Conservation (phyloP, 2,329 filamentous ascomycete genomes). For the Phaeosphaeria sp. region DNA sequence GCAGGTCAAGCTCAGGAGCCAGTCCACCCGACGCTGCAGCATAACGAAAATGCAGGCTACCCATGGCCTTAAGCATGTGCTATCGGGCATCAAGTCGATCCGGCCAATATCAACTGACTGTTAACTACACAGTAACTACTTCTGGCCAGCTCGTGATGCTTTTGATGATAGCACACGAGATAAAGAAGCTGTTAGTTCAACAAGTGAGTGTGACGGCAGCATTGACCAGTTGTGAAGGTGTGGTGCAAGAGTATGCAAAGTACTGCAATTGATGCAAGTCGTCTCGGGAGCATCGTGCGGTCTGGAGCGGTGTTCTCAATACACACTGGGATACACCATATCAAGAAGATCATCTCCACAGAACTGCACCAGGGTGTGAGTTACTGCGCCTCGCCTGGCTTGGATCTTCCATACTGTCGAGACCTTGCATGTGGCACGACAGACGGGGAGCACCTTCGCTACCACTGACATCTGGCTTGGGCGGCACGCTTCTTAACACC, state of each 20-base stretch:
- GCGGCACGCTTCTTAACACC: conserved; percentile 4
- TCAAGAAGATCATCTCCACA: neutral
- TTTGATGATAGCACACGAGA: neutral
- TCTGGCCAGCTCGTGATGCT: neutral
- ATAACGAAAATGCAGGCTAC: neutral
- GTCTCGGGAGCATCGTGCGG: neutral
- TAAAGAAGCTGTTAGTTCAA: neutral
- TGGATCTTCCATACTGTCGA: neutral
- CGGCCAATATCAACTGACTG: neutral
- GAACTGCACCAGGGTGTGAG: neutral
- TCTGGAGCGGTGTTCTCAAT: neutral
- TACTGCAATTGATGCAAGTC: neutral
- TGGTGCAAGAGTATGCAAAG: neutral
- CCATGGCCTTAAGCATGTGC: neutral
- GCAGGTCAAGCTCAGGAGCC: neutral
- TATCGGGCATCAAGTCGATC: neutral
- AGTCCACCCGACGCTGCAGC: neutral
- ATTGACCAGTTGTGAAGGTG: neutral
- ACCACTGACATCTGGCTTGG: neutral
- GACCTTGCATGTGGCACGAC: neutral
- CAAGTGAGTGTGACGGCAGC: neutral
- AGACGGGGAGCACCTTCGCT: neutral
- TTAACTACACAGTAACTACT: neutral
- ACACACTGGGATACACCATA: neutral
- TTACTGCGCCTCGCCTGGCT: neutral